These are phyloP conservation scores for Passiflora organensis DNA, from an alignment of 345 rosid genomes.

Conservation along the genomic window DNA sequence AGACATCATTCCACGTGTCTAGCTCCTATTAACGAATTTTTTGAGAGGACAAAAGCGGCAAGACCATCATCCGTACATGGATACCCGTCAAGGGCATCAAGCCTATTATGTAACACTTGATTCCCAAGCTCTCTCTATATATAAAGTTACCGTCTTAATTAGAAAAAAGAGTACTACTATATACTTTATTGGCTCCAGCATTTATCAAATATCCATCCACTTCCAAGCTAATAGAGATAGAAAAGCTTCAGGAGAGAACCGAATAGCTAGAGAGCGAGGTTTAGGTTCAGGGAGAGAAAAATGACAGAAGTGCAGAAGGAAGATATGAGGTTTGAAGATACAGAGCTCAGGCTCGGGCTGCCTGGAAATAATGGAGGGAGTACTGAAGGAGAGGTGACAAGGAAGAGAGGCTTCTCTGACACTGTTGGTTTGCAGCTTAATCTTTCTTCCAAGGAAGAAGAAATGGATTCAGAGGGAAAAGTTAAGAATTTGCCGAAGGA, in stretches of 20 bases:
- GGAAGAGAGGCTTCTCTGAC: conserved; percentile 70
- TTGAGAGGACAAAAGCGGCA: conserved; percentile 7
- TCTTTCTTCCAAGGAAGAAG: conserved; percentile 35
- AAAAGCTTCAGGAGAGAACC: neutral
- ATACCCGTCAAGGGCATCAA: conserved; percentile 14
- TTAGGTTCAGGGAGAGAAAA: conserved; percentile 9
- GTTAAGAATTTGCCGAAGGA: conserved; percentile 16
- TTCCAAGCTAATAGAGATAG: neutral
- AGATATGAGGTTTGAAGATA: conserved; percentile 47
- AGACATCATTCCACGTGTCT: conserved; percentile 22
- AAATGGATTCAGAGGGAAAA: conserved; percentile 12
- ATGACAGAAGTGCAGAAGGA: conserved; percentile 29
- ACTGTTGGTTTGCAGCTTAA: conserved; percentile 79
- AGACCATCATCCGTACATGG: conserved; percentile 19
- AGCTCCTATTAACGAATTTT: neutral
- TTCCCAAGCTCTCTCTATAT: no score
- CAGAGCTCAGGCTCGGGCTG: conserved; percentile 79
- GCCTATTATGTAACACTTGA: no score
- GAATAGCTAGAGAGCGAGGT: neutral
- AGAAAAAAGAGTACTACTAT: neutral
- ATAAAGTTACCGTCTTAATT: neutral
- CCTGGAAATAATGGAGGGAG: conserved; percentile 40
- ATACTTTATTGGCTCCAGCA: conserved; percentile 1
- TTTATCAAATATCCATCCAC: neutral
- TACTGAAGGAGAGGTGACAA: conserved; percentile 27